Conservation (phyloP, 371 early-diverging fungal species). For the Mortierella sp. region DNA sequence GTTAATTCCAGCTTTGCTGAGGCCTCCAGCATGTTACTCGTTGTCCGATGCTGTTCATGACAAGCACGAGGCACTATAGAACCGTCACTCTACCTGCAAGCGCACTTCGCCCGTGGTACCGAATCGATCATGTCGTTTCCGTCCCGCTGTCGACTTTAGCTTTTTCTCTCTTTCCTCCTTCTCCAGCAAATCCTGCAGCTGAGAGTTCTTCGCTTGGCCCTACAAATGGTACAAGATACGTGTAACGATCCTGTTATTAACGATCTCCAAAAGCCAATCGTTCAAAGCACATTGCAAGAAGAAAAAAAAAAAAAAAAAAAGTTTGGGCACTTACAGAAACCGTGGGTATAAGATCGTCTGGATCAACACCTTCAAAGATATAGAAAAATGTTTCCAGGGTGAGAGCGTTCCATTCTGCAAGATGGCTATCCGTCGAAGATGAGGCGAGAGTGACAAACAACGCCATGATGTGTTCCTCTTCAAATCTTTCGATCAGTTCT, state of each 20-base stretch:
- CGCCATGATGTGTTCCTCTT: conserved; percentile 64
- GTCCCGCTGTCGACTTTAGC: conserved; percentile 25
- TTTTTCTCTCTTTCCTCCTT: conserved; percentile 38
- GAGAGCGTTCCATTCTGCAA: conserved; percentile 71
- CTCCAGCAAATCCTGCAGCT: conserved; percentile 32
- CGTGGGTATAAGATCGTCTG: conserved; percentile 57
- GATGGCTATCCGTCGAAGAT: conserved; percentile 61
- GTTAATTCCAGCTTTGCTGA: too few species aligned
- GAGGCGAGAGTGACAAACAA: conserved; percentile 72
- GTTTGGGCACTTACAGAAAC: conserved; percentile 16
- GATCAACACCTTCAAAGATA: conserved; percentile 62
- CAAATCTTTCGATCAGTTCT: conserved; percentile 59
- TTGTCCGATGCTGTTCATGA: too few species aligned
- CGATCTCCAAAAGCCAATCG: too few species aligned
- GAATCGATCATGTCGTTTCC: conserved; percentile 48
- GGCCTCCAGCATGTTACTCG: too few species aligned
- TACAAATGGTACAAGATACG: neutral
- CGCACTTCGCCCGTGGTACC: conserved; percentile 47
- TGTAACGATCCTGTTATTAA: too few species aligned
- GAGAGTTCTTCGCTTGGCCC: conserved; percentile 27
- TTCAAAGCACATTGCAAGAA: neutral
- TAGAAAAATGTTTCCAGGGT: conserved; percentile 73
- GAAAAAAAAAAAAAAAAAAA: neutral
- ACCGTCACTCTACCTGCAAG: conserved; percentile 9
- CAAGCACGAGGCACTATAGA: neutral